Evolutionary conservation across 345 rosid genomes (phyloP).

Genomic region (Rhizophora apiculata): DNA sequence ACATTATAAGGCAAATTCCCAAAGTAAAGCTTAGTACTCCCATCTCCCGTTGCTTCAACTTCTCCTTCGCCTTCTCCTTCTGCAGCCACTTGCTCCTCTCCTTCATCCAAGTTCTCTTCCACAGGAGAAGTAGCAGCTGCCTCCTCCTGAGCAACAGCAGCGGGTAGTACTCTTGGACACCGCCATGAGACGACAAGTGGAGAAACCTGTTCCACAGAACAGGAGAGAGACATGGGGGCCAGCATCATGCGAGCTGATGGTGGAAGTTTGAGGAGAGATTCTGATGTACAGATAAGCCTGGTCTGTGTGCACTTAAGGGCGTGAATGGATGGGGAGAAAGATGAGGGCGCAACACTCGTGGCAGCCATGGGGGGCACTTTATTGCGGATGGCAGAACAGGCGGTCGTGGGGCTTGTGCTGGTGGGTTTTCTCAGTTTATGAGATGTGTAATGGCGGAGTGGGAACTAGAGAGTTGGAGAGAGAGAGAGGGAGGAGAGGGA

Average conservation of each 20-base stretch:
- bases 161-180: conserved; percentile 34
- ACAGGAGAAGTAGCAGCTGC: conserved; percentile 29
- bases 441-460: background rate
- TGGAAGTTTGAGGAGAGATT: conserved; percentile 14
- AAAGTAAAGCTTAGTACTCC: conserved; percentile 76
- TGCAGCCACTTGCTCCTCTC: conserved; percentile 13
- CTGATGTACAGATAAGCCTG: conserved; percentile 20
- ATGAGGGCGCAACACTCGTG: conserved; percentile 44
- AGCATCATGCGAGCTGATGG: conserved; percentile 14
- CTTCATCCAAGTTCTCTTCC: conserved; percentile 23
- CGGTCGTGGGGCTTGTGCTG: conserved; percentile 6
- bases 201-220: conserved; percentile 8
- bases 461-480: background rate
- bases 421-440: conserved; percentile 24
- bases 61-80: conserved; percentile 12
- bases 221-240: conserved; percentile 13
- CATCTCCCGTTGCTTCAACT: conserved; percentile 12
- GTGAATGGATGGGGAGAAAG: conserved; percentile 40
- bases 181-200: conserved; percentile 24
- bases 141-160: conserved; percentile 47
- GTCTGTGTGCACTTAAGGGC: conserved; percentile 36
- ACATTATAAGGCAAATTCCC: conserved; percentile 90
- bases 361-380: conserved; percentile 30
- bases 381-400: background rate
- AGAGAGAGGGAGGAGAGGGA: background rate